phyloP scores from a whole-genome alignment of 441 rosid species.

The Pelargonium australe region DNA sequence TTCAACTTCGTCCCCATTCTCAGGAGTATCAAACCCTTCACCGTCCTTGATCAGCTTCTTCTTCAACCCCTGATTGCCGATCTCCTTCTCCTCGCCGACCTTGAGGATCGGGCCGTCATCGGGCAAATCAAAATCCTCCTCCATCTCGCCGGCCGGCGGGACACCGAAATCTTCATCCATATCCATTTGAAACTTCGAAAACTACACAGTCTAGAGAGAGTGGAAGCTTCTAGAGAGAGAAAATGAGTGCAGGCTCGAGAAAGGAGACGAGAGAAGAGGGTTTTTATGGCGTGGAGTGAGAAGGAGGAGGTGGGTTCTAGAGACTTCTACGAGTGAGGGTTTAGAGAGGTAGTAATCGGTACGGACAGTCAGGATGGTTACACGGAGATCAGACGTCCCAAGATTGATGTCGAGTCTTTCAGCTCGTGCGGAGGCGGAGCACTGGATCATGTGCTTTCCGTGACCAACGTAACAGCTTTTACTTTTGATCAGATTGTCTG shows the following conservation, averaged over 20 bases:
- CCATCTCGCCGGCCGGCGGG: constrained; percentile 43
- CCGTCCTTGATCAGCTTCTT: constrained; percentile 69
- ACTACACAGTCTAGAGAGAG: background rate
- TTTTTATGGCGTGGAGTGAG: background rate
- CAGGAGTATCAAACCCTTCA: constrained; percentile 54
- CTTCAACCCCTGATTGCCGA: constrained; percentile 58
- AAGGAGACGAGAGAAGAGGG: background rate
- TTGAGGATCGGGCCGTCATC: constrained; percentile 37
- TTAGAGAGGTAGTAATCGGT: background rate
- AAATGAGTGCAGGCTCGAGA: background rate
- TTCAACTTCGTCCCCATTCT: constrained; percentile 65
- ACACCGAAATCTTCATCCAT: constrained; percentile 61
- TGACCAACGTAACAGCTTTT: background rate
- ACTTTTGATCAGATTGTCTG: no score
- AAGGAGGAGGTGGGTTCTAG: constrained; percentile 24
- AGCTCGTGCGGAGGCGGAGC: background rate
- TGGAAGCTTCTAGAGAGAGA: constrained; percentile 1
- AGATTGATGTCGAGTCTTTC: background rate
- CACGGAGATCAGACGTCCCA: constrained; percentile 1
- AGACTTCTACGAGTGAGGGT: constrained; percentile 28
- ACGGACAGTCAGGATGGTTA: constrained; percentile 12
- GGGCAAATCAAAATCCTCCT: constrained; percentile 48
- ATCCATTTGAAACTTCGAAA: background rate
- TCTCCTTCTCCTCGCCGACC: constrained; percentile 73
- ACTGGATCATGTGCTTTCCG: background rate